Evolutionary conservation across 306 rosid species (phyloP), one percentile per base, ranked within the genome.

Genomic region (Quercus bicolor): DNA sequence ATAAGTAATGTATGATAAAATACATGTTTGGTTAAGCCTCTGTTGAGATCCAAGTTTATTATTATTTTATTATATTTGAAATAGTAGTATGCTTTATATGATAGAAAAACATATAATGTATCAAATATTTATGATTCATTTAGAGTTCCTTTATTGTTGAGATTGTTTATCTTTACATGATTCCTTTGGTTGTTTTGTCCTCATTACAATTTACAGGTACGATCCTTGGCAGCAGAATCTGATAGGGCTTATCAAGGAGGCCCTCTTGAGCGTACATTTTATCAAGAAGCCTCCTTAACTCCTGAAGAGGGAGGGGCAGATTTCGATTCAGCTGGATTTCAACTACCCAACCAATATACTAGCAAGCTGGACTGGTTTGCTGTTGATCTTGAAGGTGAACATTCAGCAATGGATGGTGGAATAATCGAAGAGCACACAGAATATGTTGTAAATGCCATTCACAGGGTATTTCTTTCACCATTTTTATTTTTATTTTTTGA

Each of bases 401-500:
- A 95, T 86, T 95, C 99, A 59, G 99, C 99, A 54, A 87, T 95
- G 99, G 99, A 95, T 85, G 97, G 97, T 78, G 94, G 92, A 5
- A 90, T 95, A 85, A 89, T 95, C 56, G 97, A 91, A 87, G 96
- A 90, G 70, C 99, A 95, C 79, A 81, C 94, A 60, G 92, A 91
- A 72, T 95, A 89, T 88, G 98, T 95, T 80, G 93, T 95, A 52
- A 87, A 86, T 73, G 92, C 97, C 80, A 90, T 95, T 81, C 94
- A 95, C 90, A 89, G 90, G 99, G 99, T 93, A 89, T 80, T 70
- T 11, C 72, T 77, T 78, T 82, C 37, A 4, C 54, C 24, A 55
- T 68, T 74, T 73, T 75, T 59, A 31, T 57, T 45, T 70, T 83
- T 61, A 71, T 64, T 80, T 72, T 23, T 70, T 83, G 62, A 71